Evolutionary conservation across 192 early-diverging fungal genomes (phyloP).

Genomic region (Kickxella alabastrina): DNA sequence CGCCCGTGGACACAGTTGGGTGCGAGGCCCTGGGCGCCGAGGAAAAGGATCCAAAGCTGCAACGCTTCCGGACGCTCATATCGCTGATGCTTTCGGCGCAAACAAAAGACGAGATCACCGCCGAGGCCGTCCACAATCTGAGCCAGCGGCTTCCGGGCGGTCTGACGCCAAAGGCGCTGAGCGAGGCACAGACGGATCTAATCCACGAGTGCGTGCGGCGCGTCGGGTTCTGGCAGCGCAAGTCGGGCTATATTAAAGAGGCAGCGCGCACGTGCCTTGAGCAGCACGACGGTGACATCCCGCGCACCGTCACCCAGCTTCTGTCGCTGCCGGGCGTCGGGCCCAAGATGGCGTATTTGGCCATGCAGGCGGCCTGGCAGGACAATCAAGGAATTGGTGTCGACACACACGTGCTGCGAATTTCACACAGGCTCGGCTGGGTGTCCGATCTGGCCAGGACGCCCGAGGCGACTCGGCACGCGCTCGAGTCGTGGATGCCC

Average conservation of each 20-base stretch:
- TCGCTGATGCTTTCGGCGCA: constrained; percentile 89
- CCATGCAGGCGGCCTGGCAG: constrained; percentile 83
- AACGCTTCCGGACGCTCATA: constrained; percentile 79
- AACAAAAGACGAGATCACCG: constrained; percentile 87
- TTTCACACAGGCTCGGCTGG: constrained; percentile 87
- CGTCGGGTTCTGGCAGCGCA: constrained; percentile 89
- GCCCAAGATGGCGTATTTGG: constrained; percentile 89
- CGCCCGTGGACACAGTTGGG: constrained; percentile 88
- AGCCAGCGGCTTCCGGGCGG: constrained; percentile 62
- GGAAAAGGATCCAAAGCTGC: constrained; percentile 51
- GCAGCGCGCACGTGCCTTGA: constrained; percentile 70
- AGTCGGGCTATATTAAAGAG: constrained; percentile 77
- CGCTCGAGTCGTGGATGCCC: constrained; percentile 78
- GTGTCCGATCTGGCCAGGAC: constrained; percentile 64
- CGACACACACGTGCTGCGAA: constrained; percentile 93
- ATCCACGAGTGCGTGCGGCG: constrained; percentile 71
- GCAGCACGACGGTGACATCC: constrained; percentile 76
- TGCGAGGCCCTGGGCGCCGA: constrained; percentile 69
- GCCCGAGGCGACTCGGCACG: constrained; percentile 78
- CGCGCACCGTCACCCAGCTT: constrained; percentile 71
- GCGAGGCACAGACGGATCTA: constrained; percentile 55
- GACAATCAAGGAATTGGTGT: constrained; percentile 89
- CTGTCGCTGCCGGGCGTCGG: constrained; percentile 86
- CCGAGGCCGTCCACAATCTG: constrained; percentile 68
- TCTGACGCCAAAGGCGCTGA: constrained; percentile 63